Base-by-base conservation (phyloP, 805 yeast species). In the Candida michaelii region DNA sequence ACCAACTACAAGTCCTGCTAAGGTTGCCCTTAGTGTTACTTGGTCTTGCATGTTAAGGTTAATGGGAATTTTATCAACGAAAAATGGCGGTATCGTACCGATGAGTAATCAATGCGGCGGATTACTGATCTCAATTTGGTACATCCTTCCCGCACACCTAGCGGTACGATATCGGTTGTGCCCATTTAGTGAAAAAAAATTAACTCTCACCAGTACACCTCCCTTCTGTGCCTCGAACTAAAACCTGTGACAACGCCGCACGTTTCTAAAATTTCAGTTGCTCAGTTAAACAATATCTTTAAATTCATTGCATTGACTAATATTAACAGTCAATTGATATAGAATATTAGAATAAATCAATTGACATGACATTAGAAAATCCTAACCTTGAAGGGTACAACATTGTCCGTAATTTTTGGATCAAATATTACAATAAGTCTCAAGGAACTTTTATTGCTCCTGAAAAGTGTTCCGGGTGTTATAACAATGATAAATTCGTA, bases 1-100 rank as follows among this genome's bases (percentile, higher is more conserved):
- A 0, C 99, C 99, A n/a, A 91, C 89, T 1, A 69, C 52, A 18
- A 91, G 66, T 0, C 98, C 98, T 1, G 83, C 86, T 0, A 82
- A 27, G 0, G 88, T 80, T 2, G 93, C 83, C 39, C 96, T 66
- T 3, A 80, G 51, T 0, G 97, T 89, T 4, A 86, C 74, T 56
- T 86, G 95, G 1, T 34, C 29, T 34, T 34, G 77, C 80, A 38
- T 25, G 29, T 4, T 31, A 3, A 18, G 11, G 6, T 12, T 17
- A 25, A 10, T 27, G 30, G n/a, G n/a, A n/a, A n/a, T n/a, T n/a
- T n/a, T n/a, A n/a, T n/a, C n/a, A n/a, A n/a, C n/a, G n/a, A n/a
- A n/a, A n/a, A n/a, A n/a, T n/a, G n/a, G n/a, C n/a, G n/a, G n/a
- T n/a, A n/a, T n/a, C n/a, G n/a, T n/a, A 29, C 13, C 5, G 21